Evolutionary conservation across 2,329 filamentous ascomycete genomes (phyloP).

Genomic region (Aspergillus sclerotialis): DNA sequence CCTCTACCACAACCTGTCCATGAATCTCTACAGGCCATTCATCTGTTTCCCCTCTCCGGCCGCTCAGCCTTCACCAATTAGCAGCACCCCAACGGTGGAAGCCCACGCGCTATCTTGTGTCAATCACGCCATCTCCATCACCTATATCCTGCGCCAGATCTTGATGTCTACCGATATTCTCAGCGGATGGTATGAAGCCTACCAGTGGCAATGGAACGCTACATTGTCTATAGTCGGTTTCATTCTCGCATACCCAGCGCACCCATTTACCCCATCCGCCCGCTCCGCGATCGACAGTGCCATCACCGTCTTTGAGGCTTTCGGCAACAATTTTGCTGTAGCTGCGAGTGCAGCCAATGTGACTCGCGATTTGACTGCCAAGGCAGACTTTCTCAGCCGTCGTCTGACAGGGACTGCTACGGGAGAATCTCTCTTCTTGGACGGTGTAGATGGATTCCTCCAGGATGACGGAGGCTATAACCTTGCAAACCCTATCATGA

Average conservation of each 20-base stretch:
- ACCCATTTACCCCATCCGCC: constrained; percentile 19
- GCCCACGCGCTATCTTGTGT: constrained; percentile 20
- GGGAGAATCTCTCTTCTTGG: neutral
- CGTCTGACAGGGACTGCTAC: constrained; percentile 3
- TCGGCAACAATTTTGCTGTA: constrained; percentile 27
- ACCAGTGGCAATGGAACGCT: constrained; percentile 41
- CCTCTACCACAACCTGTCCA: constrained; percentile 33
- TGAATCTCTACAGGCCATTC: constrained; percentile 35
- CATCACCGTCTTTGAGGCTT: constrained; percentile 30
- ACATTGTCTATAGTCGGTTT: constrained; percentile 36
- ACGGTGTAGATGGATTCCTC: neutral
- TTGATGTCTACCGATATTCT: constrained; percentile 25
- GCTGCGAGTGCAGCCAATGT: constrained; percentile 28
- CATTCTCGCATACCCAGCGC: constrained; percentile 30
- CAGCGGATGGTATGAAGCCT: constrained; percentile 33
- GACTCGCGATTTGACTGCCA: constrained; percentile 21
- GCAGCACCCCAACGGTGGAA: constrained; percentile 16
- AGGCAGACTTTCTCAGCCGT: constrained; percentile 17
- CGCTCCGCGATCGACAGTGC: constrained; percentile 28
- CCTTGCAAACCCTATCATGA: neutral
- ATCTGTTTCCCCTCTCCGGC: constrained; percentile 25
- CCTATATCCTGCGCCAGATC: constrained; percentile 33
- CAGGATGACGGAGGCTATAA: neutral
- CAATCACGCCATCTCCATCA: constrained; percentile 31
- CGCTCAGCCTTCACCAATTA: constrained; percentile 1